Evolutionary conservation across 2,329 filamentous ascomycete genomes (phyloP).

Genomic region (Pseudogymnoascus sp.): DNA sequence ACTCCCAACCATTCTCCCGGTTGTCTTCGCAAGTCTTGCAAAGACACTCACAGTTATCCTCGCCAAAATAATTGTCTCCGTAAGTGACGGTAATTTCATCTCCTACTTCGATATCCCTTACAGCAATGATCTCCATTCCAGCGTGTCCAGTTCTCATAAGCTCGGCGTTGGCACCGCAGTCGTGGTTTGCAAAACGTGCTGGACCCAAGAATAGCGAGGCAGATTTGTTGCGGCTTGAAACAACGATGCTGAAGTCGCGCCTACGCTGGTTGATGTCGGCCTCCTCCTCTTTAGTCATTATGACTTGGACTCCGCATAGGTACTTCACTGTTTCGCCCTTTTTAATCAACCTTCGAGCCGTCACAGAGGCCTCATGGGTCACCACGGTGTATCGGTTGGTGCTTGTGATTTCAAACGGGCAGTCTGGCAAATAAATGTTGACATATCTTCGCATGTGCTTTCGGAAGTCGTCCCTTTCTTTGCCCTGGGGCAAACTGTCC

Average conservation of each 20-base stretch:
- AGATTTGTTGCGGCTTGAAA: conserved; percentile 84
- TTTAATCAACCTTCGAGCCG: conserved; percentile 70
- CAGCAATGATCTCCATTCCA: conserved; percentile 85
- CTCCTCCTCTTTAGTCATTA: conserved; percentile 89
- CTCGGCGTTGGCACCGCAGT: conserved; percentile 86
- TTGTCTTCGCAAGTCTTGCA: conserved; percentile 78
- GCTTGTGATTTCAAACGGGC: conserved; percentile 85
- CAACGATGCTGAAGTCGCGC: conserved; percentile 94
- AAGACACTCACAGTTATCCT: conserved; percentile 89
- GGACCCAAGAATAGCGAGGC: conserved; percentile 91
- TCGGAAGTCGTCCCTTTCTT: conserved; percentile 80
- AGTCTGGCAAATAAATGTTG: conserved; percentile 87
- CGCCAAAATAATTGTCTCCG: conserved; percentile 91
- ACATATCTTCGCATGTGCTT: conserved; percentile 84
- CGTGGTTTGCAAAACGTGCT: conserved; percentile 93
- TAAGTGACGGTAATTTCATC: conserved; percentile 98
- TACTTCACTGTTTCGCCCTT: conserved; percentile 86
- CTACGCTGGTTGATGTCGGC: conserved; percentile 69
- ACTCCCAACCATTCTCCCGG: conserved; percentile 76
- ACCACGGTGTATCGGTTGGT: conserved; percentile 94
- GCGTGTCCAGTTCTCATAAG: conserved; percentile 77
- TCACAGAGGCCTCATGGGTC: conserved; percentile 80
- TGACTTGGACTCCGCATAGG: conserved; percentile 81
- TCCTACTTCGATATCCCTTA: conserved; percentile 71
- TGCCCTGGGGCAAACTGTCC: conserved; percentile 59